Conservation (phyloP, 352 stramenopile species). For the Phytopythium aichiense region DNA sequence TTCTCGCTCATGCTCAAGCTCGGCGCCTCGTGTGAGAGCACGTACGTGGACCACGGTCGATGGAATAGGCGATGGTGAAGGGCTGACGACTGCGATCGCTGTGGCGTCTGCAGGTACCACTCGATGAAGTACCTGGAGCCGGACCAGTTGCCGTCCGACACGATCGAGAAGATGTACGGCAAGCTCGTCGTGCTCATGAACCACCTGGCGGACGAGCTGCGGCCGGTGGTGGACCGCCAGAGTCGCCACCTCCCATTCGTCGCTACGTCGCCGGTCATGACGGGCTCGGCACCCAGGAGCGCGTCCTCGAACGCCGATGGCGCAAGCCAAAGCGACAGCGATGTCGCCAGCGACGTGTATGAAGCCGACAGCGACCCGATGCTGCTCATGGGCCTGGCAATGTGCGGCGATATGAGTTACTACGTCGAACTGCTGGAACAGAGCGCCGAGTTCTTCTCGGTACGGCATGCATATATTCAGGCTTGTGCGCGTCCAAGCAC, state of each 20-base stretch:
- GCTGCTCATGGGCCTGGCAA: slow-evolving; percentile 29
- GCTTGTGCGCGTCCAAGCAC: background rate
- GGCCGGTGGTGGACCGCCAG: slow-evolving; percentile 35
- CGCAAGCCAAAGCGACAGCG: slow-evolving; percentile 6
- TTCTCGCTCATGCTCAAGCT: slow-evolving; percentile 57
- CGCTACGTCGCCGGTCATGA: slow-evolving; percentile 13
- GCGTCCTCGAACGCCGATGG: background rate
- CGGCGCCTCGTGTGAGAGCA: slow-evolving; percentile 61
- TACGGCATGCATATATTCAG: slow-evolving; percentile 14
- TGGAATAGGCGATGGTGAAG: background rate
- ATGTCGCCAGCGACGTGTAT: slow-evolving; percentile 13
- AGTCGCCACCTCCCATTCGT: slow-evolving; percentile 25
- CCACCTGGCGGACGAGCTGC: slow-evolving; percentile 50
- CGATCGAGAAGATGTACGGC: slow-evolving; percentile 59
- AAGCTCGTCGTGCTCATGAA: slow-evolving; percentile 60
- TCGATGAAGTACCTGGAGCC: slow-evolving; percentile 67
- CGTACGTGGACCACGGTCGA: slow-evolving; percentile 16
- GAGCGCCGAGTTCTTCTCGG: slow-evolving; percentile 72
- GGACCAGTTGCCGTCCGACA: slow-evolving; percentile 41
- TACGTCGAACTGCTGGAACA: slow-evolving; percentile 74
- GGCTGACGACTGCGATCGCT: background rate
- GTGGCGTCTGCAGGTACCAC: slow-evolving; percentile 37
- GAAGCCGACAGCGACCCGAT: slow-evolving; percentile 15
- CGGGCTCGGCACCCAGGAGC: slow-evolving; percentile 6
- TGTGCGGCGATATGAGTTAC: slow-evolving; percentile 65